phyloP scores from a whole-genome alignment of 2,329 filamentous ascomycete species.

The Cladophialophora carrionii region DNA sequence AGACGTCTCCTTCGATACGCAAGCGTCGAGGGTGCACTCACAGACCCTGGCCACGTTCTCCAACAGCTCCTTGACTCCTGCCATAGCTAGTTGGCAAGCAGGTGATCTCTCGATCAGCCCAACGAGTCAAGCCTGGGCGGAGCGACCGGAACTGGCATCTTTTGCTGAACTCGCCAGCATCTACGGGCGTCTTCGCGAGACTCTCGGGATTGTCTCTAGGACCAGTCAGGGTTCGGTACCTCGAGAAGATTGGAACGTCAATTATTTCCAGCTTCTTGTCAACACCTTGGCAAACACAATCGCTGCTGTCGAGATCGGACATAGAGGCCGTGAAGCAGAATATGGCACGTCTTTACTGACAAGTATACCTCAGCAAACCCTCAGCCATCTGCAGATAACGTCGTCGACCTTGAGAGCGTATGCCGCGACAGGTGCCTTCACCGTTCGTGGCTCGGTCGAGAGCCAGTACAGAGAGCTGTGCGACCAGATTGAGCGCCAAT shows the following conservation, averaged over 20 bases:
- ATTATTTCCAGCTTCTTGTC: conserved; percentile 29
- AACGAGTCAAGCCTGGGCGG: conserved; percentile 29
- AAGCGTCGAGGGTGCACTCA: conserved; percentile 32
- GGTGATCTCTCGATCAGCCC: conserved; percentile 32
- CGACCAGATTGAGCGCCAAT: conserved; percentile 26
- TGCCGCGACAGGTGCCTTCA: conserved; percentile 71
- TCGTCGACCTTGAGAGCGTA: conserved; percentile 88
- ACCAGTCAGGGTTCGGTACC: conserved; percentile 14
- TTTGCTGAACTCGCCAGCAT: conserved; percentile 38
- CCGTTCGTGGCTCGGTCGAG: conserved; percentile 68
- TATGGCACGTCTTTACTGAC: conserved; percentile 76
- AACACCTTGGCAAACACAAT: conserved; percentile 63
- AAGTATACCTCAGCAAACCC: conserved; percentile 77
- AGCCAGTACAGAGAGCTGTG: conserved; percentile 69
- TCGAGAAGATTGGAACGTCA: conserved; percentile 19
- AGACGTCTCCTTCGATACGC: conserved; percentile 20
- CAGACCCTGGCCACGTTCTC: conserved; percentile 44
- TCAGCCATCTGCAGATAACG: conserved; percentile 85
- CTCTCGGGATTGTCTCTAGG: conserved; percentile 24
- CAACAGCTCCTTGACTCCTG: conserved; percentile 29
- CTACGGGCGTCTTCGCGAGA: conserved; percentile 39
- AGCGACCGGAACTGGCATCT: conserved; percentile 28
- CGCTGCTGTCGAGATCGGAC: conserved; percentile 84
- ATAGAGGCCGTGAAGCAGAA: conserved; percentile 78
- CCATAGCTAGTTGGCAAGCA: conserved; percentile 30